These are phyloP conservation scores for Huntiella savannae DNA, from an alignment of 2,329 filamentous ascomycete genomes.

Conservation along the genomic window DNA sequence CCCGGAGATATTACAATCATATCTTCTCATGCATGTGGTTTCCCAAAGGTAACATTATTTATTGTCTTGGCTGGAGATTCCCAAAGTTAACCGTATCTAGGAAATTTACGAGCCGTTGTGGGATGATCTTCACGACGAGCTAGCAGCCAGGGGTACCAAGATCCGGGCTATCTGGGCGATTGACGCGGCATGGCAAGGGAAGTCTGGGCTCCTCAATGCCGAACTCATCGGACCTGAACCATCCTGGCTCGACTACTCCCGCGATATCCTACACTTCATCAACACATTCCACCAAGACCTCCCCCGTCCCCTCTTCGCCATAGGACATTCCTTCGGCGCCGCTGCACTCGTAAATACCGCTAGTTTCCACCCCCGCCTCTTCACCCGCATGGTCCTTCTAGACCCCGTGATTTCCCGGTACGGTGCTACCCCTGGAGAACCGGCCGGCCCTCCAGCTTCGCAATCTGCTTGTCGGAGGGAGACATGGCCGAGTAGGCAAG, in stretches of 20 bases:
- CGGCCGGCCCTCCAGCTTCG: conserved; percentile 23
- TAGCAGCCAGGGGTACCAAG: conserved; percentile 37
- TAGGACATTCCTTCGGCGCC: conserved; percentile 82
- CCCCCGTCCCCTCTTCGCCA: conserved; percentile 61
- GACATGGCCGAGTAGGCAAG: conserved; percentile 57
- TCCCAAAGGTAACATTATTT: conserved; percentile 48
- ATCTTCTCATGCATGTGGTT: conserved; percentile 76
- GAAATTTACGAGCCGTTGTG: conserved; percentile 87
- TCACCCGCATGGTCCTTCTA: conserved; percentile 57
- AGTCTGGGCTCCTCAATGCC: conserved; percentile 63
- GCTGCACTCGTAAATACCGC: conserved; percentile 52
- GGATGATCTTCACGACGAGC: conserved; percentile 52
- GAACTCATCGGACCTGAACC: conserved; percentile 64
- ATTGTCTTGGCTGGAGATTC: neutral
- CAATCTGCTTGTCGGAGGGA: conserved; percentile 59
- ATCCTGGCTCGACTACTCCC: conserved; percentile 67
- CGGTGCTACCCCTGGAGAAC: conserved; percentile 13
- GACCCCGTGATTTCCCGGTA: conserved; percentile 57
- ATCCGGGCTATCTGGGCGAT: conserved; percentile 79
- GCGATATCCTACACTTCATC: conserved; percentile 69
- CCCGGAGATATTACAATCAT: conserved; percentile 66
- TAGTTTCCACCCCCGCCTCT: conserved; percentile 61
- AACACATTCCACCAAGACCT: conserved; percentile 51
- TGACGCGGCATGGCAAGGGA: conserved; percentile 71
- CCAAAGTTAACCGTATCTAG: conserved; percentile 21